phyloP scores from a whole-genome alignment of 1,139 yeast genomes.

The Suhomyces guaymorum region DNA sequence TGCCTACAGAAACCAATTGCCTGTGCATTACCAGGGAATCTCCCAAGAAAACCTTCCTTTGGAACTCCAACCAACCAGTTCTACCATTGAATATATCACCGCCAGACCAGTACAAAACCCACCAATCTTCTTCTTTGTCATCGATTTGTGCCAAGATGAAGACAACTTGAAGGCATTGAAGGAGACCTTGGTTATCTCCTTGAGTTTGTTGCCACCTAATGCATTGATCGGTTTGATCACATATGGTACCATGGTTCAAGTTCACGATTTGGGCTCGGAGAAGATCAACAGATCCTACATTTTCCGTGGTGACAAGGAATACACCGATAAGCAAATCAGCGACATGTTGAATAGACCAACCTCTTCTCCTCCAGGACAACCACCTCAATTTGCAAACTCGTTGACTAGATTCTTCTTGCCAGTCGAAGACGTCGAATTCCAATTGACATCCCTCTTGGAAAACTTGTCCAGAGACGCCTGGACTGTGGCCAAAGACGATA shows the following conservation, averaged over 20 bases:
- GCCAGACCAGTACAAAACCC: slow-evolving; percentile 88
- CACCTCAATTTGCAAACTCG: slow-evolving; percentile 40
- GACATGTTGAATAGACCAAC: slow-evolving; percentile 67
- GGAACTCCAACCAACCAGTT: slow-evolving; percentile 73
- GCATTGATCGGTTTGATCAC: slow-evolving; percentile 91
- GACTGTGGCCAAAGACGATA: slow-evolving; percentile 84
- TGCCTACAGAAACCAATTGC: slow-evolving; percentile 79
- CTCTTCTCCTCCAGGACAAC: slow-evolving; percentile 31
- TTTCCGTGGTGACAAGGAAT: slow-evolving; percentile 91
- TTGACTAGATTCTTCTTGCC: slow-evolving; percentile 82
- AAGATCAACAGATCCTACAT: slow-evolving; percentile 79
- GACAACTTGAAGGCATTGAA: slow-evolving; percentile 89
- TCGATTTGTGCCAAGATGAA: slow-evolving; percentile 92
- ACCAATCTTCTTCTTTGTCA: slow-evolving; percentile 88
- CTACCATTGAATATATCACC: slow-evolving; percentile 91
- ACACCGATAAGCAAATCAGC: slow-evolving; percentile 69
- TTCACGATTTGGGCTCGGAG: slow-evolving; percentile 85
- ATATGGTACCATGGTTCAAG: slow-evolving; percentile 92
- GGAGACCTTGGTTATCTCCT: slow-evolving; percentile 79
- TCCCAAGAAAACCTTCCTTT: slow-evolving; percentile 82
- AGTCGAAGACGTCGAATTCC: slow-evolving; percentile 82
- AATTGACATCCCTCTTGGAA: slow-evolving; percentile 78
- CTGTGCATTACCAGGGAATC: slow-evolving; percentile 85
- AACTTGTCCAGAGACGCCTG: slow-evolving; percentile 83
- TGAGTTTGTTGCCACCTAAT: slow-evolving; percentile 87